Base-by-base conservation (phyloP, 2,329 filamentous ascomycete species). In the Bipolaris cookei region DNA sequence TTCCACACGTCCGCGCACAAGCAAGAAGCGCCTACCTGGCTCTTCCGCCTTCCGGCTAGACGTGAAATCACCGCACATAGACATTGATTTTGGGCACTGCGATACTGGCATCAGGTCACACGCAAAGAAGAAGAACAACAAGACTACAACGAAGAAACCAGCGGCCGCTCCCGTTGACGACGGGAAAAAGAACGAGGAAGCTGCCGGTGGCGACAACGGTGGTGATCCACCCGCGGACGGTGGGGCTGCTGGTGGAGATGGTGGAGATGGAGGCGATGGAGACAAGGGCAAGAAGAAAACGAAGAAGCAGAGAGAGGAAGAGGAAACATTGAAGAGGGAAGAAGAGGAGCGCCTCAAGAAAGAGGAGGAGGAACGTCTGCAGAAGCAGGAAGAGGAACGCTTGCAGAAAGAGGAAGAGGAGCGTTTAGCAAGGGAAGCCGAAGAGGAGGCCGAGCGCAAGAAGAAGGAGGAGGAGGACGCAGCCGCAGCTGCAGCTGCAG, bases 81-180 rank as follows among this genome's bases (percentile, higher is more conserved):
- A 78, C 28, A 77, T 90, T 48, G 87, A 90, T 68, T 85, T 90
- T 56, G 78, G 79, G 20, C 84, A 81, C 23, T 76, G 82, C 50
- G 79, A 84, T 80, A 46, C 85, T 81, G 76, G 79, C 32, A 66
- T 81, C 58, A 77, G 75, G 34, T 72, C 80, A 49, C 82, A 88
- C 68, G 81, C 80, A 30, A 77, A 79, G 56, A 89, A 88, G 75
- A 81, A 81, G 61, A 79, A 79, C 34, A 75, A 81, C 59, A 45
- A 45, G 21, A 72, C 78, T 28, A 73, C 60, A 70, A 64, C 70
- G 63, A 71, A 76, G 54, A 75, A 75, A 47, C 28, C 50, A 37
- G 64, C 52, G 21, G 46, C 20, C 21, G 50, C 61, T 16, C 80
- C 77, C 76, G 75, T 78, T 47, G 78, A 79, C 49, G 79, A 80